These are phyloP conservation scores for Rubia peregrina DNA, from an alignment of 305 asterid genomes.

Conservation along the genomic window DNA sequence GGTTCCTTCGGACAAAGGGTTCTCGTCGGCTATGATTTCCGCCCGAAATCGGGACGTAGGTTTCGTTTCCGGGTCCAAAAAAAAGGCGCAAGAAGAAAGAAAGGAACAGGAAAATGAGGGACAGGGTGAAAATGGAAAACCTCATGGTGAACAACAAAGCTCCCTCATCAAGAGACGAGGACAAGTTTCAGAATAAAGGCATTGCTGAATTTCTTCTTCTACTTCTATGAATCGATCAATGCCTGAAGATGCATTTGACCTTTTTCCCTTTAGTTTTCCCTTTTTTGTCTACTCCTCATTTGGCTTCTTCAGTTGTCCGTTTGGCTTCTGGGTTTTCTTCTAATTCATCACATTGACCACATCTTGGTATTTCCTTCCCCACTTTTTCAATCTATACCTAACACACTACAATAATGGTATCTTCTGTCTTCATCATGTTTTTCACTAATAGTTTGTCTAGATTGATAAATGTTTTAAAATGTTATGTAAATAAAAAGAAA, in stretches of 20 bases:
- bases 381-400: not conserved
- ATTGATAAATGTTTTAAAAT: too few species aligned
- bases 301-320: not conserved
- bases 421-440: not conserved
- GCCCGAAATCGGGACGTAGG: constrained; percentile 11
- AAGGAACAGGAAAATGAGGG: constrained; percentile 23
- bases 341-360: too few species aligned
- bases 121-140: constrained; percentile 13
- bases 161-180: constrained; percentile 13
- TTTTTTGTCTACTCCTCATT: not conserved
- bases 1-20: constrained; percentile 31
- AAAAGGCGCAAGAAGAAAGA: constrained; percentile 20
- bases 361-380: not conserved
- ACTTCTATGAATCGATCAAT: not conserved
- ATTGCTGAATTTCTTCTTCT: not conserved
- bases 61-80: constrained; percentile 10
- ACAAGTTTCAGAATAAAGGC: not conserved
- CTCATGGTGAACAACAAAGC: constrained; percentile 8
- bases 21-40: constrained; percentile 12
- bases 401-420: not conserved
- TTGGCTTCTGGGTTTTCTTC: not conserved
- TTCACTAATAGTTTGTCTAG: too few species aligned
- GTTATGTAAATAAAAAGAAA: too few species aligned
- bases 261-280: not conserved
- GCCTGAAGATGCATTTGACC: constrained; percentile 15